Percentiles rank a stretch among this genome's conserved stretches.
Conservation (phyloP, 2,329 filamentous ascomycete species). For the Trematosphaeria pertusa region DNA sequence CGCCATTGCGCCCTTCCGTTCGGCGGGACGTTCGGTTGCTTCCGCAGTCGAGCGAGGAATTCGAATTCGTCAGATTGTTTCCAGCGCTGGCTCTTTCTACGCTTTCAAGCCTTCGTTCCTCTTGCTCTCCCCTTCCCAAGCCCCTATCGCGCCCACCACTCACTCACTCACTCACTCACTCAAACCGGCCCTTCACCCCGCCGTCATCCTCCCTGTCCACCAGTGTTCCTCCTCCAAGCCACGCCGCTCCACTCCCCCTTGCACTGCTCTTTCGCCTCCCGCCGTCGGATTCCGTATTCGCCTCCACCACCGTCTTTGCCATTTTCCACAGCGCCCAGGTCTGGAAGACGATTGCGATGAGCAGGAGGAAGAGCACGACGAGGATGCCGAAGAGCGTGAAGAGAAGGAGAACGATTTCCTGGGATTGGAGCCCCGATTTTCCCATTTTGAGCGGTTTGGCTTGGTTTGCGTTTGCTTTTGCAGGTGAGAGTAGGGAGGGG, state of each 20-base stretch:
- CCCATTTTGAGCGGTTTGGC: constrained; percentile 3
- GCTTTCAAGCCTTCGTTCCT: too few relatives aligned
- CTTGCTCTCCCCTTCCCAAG: too few relatives aligned
- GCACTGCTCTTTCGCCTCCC: constrained; percentile 1
- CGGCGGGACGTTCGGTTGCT: too few relatives aligned
- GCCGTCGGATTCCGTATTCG: constrained; percentile 15
- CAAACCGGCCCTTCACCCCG: constrained; percentile 7
- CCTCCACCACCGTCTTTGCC: constrained; percentile 25
- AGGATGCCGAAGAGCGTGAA: constrained; percentile 36
- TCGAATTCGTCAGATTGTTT: too few relatives aligned
- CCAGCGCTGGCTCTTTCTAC: too few relatives aligned
- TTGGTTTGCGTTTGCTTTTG: not conserved
- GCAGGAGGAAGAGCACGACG: constrained; percentile 28
- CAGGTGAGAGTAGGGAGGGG: not conserved
- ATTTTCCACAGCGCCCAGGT: constrained; percentile 36
- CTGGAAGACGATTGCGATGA: constrained; percentile 25
- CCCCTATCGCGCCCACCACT: not conserved
- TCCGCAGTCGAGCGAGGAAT: too few relatives aligned
- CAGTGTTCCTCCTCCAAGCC: constrained; percentile 10
- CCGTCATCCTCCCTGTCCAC: constrained; percentile 12
- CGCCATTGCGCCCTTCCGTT: too few relatives aligned
- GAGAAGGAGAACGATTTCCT: constrained; percentile 30
- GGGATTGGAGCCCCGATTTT: constrained; percentile 2
- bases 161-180: too few relatives aligned
- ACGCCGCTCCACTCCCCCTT: constrained; percentile 1